Evolutionary conservation across 306 rosid species (phyloP).

Genomic region (Pyrus bretschneideri): DNA sequence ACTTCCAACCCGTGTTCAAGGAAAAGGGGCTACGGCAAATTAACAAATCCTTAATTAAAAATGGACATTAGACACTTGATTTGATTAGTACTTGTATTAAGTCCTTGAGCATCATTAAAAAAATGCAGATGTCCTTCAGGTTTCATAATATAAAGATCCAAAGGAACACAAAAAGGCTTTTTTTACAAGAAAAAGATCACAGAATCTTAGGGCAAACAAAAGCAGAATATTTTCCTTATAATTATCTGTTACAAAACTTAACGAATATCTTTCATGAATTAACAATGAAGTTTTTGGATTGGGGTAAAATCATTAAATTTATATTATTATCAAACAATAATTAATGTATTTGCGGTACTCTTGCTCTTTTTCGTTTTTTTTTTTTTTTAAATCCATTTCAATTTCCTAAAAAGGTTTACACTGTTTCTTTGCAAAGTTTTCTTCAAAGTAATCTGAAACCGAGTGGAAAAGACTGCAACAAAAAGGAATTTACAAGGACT

Average conservation of each 20-base stretch:
- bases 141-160: neutral
- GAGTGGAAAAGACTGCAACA: constrained; percentile 23
- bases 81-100: neutral
- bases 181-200: neutral
- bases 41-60: neutral
- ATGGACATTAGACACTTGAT: neutral
- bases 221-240: neutral
- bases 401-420: neutral
- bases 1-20: neutral
- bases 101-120: neutral
- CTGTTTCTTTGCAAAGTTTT: constrained; percentile 1
- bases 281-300: neutral
- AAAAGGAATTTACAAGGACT: constrained; percentile 32
- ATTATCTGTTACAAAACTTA: neutral
- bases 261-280: neutral
- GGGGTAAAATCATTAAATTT: neutral
- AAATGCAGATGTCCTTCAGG: neutral
- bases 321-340: neutral
- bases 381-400: neutral
- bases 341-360: neutral
- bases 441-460: constrained; percentile 8
- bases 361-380: neutral
- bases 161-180: neutral
- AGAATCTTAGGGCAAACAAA: neutral
- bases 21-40: neutral